Evolutionary conservation across 2,329 filamentous ascomycete genomes (phyloP).

Genomic region (Pleomassaria siparia): DNA sequence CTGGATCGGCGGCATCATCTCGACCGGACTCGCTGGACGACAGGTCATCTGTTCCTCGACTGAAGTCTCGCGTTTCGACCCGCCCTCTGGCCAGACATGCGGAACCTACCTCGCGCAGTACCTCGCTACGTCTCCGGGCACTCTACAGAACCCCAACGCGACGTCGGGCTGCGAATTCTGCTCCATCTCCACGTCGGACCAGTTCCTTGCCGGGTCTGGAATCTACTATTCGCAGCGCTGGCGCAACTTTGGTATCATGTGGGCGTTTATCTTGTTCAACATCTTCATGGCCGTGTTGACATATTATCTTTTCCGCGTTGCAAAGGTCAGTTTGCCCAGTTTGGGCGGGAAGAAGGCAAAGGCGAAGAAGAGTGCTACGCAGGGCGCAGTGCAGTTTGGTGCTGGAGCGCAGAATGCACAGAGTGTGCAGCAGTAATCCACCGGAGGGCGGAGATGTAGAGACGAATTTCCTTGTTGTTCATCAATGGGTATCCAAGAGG

Average conservation of each 20-base stretch:
- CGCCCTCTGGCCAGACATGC: constrained; percentile 46
- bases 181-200: constrained; percentile 47
- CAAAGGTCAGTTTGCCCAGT: constrained; percentile 12
- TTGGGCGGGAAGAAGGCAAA: neutral
- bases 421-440: neutral
- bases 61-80: constrained; percentile 48
- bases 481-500: too few species aligned
- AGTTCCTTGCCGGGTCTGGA: constrained; percentile 47
- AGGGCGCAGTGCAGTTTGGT: neutral
- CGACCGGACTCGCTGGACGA: constrained; percentile 47
- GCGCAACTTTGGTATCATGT: constrained; percentile 70
- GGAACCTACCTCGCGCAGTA: constrained; percentile 49
- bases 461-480: neutral
- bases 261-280: constrained; percentile 67
- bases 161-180: constrained; percentile 55
- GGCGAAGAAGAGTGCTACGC: neutral
- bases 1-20: constrained; percentile 49
- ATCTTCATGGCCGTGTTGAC: constrained; percentile 58
- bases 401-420: neutral
- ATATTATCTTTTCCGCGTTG: constrained; percentile 54
- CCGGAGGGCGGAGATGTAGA: neutral
- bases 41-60: constrained; percentile 50
- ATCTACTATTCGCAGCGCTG: constrained; percentile 57
- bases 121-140: constrained; percentile 41
- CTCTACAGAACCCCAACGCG: constrained; percentile 47